Percentiles rank a stretch among this genome's conserved stretches.
These are phyloP conservation scores for Epichloe coenophiala DNA, from an alignment of 2,329 filamentous ascomycete species.

Conservation along the genomic window DNA sequence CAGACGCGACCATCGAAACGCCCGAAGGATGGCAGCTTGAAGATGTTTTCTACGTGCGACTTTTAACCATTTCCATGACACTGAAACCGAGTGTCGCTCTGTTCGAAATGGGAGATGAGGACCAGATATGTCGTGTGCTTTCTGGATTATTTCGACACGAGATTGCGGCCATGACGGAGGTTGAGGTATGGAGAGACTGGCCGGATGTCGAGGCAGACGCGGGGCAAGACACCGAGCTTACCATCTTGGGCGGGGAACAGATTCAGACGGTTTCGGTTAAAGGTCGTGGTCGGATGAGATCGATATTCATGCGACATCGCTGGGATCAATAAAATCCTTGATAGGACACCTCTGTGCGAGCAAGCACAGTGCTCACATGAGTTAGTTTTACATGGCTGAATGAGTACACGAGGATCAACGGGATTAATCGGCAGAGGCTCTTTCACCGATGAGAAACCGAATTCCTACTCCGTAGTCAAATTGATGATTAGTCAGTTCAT, in stretches of 20 bases:
- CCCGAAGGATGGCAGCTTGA: slow-evolving; percentile 23
- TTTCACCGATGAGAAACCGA: not conserved
- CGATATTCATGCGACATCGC: slow-evolving; percentile 19
- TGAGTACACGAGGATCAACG: not conserved
- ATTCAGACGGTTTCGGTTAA: slow-evolving; percentile 21
- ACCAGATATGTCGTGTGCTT: slow-evolving; percentile 53
- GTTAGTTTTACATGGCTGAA: not conserved
- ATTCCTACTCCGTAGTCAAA: not conserved
- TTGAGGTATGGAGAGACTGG: slow-evolving; percentile 64
- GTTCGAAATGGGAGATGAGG: slow-evolving; percentile 58
- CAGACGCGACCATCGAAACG: slow-evolving; percentile 17
- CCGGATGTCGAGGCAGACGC: slow-evolving; percentile 29
- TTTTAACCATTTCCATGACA: slow-evolving; percentile 41
- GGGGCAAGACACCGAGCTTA: slow-evolving; percentile 15
- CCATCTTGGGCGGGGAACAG: slow-evolving; percentile 6
- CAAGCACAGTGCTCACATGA: not conserved
- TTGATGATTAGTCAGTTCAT: not conserved
- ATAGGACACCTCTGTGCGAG: not conserved
- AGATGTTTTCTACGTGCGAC: slow-evolving; percentile 52
- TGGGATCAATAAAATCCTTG: not conserved
- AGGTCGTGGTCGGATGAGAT: slow-evolving; percentile 35
- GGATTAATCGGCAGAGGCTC: not conserved
- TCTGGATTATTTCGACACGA: slow-evolving; percentile 25
- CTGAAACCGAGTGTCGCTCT: slow-evolving; percentile 42
- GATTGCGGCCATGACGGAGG: slow-evolving; percentile 16